Evolutionary conservation across 768 basidiomycete species (phyloP), one percentile per base, ranked within the genome.

Genomic region (Tricholoma flavovirens): DNA sequence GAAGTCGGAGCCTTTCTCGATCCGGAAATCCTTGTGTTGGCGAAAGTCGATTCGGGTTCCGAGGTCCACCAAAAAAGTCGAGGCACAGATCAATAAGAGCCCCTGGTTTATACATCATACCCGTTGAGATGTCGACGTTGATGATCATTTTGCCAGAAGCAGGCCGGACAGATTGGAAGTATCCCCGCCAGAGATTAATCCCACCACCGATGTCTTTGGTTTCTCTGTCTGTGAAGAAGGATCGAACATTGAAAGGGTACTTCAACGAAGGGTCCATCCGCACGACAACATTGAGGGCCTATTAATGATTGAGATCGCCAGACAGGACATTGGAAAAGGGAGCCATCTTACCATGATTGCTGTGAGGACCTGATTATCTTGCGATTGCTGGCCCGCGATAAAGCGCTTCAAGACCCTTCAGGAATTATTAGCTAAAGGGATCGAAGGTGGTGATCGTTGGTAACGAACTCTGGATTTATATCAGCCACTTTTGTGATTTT

Each of bases 41-140:
- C 9, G 76, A 57, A 2, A 67, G 55, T 1, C 62, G 9, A 1
- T 69, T 49, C 0, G 80, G 69, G 26, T 73, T 51, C 3, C 66
- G 61, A 22, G 59, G 32, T n/a, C 64, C 64, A n/a, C 67, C 63
- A 14, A 88, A 64, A 63, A 81, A 81, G 3, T 83, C 83, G 4
- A 86, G 67, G 56, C 84, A 83, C 0, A 90, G 69, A 1, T 73
- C 67, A 53, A 88, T 70, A 1, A 92, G 73, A 0, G 75, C 65
- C 0, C 90, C 90, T 0, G 79, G 69, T 61, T 81, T 82, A 65
- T 85, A 90, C 85, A 92, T 88, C 24, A 83, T 79, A 0, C 84
- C 89, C 0, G 88, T 88, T 0, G 84, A 82, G 48, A 90, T 87
- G 58, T 92, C 90, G 59, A 92, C 77, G 56, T 91, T 92, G 60